Evolutionary conservation across 139 green algal species (phyloP).

Genomic region (Pleodorina starrii): DNA sequence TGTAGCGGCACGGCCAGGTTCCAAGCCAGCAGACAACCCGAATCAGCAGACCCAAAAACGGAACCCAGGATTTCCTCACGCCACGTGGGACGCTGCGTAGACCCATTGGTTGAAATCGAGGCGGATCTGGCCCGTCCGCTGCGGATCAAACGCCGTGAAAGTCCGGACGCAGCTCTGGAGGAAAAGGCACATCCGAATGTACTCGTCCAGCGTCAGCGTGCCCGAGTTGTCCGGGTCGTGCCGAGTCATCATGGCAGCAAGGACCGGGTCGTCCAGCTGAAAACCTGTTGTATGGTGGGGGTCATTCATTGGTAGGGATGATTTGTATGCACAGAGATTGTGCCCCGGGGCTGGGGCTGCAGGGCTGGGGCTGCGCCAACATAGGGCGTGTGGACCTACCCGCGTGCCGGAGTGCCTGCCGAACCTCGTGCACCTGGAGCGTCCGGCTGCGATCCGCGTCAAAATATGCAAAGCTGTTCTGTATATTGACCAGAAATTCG

Average conservation of each 20-base stretch:
- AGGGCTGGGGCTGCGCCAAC: not conserved
- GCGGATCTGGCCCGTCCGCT: constrained; percentile 54
- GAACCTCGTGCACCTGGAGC: constrained; percentile 39
- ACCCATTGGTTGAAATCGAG: constrained; percentile 66
- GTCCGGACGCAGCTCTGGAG: constrained; percentile 52
- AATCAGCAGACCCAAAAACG: no score
- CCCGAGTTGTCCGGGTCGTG: constrained; percentile 59
- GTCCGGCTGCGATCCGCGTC: constrained; percentile 37
- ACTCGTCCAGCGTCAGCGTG: constrained; percentile 58
- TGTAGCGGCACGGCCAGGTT: no score
- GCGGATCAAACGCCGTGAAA: constrained; percentile 66
- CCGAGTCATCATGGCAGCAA: constrained; percentile 56
- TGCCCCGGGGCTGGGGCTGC: no score
- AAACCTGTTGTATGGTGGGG: constrained; percentile 51
- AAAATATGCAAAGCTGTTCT: constrained; percentile 52
- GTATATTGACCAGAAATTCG: constrained; percentile 48
- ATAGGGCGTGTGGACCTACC: no score
- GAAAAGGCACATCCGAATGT: constrained; percentile 65
- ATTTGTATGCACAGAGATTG: no score
- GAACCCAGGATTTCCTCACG: not conserved
- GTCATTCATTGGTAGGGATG: no score
- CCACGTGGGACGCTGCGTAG: constrained; percentile 44
- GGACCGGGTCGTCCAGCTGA: constrained; percentile 49
- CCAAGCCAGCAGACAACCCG: no score
- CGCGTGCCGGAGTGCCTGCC: constrained; percentile 37